Evolutionary conservation across 2,329 filamentous ascomycete species (phyloP), one percentile per base, ranked within the genome.

Genomic region (Microascus cirrosus): DNA sequence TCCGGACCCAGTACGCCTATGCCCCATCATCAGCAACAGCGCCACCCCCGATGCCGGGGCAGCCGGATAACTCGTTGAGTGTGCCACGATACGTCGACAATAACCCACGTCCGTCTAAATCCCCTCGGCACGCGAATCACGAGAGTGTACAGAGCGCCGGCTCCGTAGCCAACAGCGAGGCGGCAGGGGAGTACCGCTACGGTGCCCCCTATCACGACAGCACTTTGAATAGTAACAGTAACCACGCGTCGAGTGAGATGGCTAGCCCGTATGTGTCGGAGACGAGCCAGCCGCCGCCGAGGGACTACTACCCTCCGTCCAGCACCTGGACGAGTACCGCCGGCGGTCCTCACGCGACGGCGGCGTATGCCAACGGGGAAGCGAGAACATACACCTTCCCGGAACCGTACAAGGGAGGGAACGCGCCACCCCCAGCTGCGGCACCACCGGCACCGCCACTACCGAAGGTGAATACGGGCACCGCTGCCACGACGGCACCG

Each of bases 31-130:
- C 39, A 18, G 74, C 77, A 4, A 76, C 77, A 4, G 75, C 77
- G 1, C 73, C 79, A 5, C 72, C 77, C 3, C 56, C 56, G 5
- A 68, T 74, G 15, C 66, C 74, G 20, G 69, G 69, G 45, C 75
- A 70, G 53, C 67, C 73, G 1, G 77, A 79, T 56, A 73, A 70
- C 59, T 72, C 72, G 22, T 72, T 82, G 58, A 80, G 72, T 63
- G 75, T 83, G 53, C 80, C 81, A 12, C 74, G 81, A 61, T 84
- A 83, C 63, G 74, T 83, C 54, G 81, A 83, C 65, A 72, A 67
- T 62, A 80, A 77, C 62, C 73, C 77, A 6, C 74, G 81, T 24
- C 79, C 81, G 18, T 69, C 76, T 42, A 84, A 84, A 68, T 81
- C 79, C 62, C 79, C 81, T 0, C 75, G 81, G 2, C 77, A 82